These are phyloP conservation scores for Jatropha multifida DNA, from an alignment of 441 rosid species.

Conservation along the genomic window DNA sequence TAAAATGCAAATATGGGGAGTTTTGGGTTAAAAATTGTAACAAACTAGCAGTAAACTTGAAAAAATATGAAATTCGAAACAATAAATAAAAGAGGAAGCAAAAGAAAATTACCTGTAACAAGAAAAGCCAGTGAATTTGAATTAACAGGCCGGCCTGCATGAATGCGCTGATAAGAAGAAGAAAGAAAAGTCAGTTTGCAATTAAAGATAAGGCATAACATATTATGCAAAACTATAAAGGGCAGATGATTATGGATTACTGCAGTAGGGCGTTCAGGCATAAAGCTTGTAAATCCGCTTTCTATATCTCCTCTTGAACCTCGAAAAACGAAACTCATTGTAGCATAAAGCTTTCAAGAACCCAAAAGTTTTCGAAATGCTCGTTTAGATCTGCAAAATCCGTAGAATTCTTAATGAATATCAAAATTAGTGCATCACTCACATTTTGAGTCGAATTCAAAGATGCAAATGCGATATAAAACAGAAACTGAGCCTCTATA, in stretches of 20 bases:
- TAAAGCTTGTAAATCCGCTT: conserved; percentile 57
- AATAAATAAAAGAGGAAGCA: neutral
- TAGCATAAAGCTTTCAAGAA: conserved; percentile 16
- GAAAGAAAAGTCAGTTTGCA: neutral
- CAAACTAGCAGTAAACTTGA: neutral
- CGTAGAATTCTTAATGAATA: conserved; percentile 10
- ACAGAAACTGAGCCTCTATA: neutral
- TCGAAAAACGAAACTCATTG: conserved; percentile 81
- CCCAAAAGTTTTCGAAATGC: neutral
- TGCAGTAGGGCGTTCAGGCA: conserved; percentile 65
- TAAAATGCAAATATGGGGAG: conserved; percentile 15
- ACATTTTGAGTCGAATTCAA: neutral
- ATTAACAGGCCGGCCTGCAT: conserved; percentile 71
- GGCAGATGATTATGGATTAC: conserved; percentile 28
- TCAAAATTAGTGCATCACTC: neutral
- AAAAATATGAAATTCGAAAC: neutral
- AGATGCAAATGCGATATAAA: neutral
- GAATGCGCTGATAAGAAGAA: conserved; percentile 55
- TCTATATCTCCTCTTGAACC: conserved; percentile 84
- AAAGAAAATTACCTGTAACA: conserved; percentile 60
- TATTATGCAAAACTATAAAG: neutral
- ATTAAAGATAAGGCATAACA: neutral
- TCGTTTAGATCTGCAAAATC: conserved; percentile 17
- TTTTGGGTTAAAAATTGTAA: neutral
- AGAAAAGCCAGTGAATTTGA: conserved; percentile 84